Evolutionary conservation across 1,284 basidiomycete species (phyloP).

Genomic region (Puccinia triticina): DNA sequence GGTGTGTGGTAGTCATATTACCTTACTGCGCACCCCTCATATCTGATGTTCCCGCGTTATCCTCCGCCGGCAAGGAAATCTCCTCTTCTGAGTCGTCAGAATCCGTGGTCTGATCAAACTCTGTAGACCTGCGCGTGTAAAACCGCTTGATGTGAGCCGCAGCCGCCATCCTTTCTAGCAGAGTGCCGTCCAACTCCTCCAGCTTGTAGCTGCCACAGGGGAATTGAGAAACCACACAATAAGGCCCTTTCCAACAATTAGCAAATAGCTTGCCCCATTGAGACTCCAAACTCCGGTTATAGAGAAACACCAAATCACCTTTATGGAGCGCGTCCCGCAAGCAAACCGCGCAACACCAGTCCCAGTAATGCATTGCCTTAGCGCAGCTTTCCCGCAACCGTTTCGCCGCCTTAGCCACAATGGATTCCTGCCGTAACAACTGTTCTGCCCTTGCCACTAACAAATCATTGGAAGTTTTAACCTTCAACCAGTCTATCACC

Average conservation of each 20-base stretch:
- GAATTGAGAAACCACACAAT: neutral
- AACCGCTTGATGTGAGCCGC: neutral
- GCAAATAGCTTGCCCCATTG: slow-evolving; percentile 28
- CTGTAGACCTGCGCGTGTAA: neutral
- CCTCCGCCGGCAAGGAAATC: no score
- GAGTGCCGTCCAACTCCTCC: slow-evolving; percentile 27
- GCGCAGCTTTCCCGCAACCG: neutral
- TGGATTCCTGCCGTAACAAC: neutral
- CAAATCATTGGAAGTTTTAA: neutral
- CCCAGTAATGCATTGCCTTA: slow-evolving; percentile 11
- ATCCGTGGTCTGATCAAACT: no score
- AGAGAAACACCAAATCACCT: slow-evolving; percentile 26
- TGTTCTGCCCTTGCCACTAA: neutral
- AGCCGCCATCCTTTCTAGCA: neutral
- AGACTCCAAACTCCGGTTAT: slow-evolving; percentile 6
- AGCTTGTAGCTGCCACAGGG: neutral
- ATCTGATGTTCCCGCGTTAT: no score
- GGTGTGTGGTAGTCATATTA: no score
- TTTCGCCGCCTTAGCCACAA: neutral
- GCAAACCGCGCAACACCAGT: neutral
- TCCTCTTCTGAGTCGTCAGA: no score
- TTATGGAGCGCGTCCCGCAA: neutral
- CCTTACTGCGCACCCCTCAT: no score
- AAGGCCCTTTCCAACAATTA: slow-evolving; percentile 25
- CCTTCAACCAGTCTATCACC: neutral